These are phyloP conservation scores for Myxozyma monticola DNA, from an alignment of 805 yeast genomes.

Conservation along the genomic window DNA sequence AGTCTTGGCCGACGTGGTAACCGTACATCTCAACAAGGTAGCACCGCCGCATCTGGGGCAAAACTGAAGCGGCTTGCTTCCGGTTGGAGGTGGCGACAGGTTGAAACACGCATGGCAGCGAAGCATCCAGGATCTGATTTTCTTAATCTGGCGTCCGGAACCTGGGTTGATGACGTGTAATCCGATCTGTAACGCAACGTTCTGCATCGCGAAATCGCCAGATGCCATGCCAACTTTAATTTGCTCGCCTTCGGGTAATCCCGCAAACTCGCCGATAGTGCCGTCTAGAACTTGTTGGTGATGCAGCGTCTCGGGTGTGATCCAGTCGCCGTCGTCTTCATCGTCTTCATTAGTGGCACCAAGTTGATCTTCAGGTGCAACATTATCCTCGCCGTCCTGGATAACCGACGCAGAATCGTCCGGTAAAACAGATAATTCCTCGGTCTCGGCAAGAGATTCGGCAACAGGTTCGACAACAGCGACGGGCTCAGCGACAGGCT, in stretches of 20 bases:
- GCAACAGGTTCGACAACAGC: too few species aligned
- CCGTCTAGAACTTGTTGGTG: constrained; percentile 65
- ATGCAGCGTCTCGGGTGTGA: constrained; percentile 79
- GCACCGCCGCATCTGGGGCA: constrained; percentile 96
- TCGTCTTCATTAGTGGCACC: constrained; percentile 58
- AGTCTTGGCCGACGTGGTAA: constrained; percentile 51
- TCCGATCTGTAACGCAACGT: constrained; percentile 89
- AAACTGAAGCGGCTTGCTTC: constrained; percentile 66
- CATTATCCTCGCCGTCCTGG: constrained; percentile 27
- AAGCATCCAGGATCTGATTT: constrained; percentile 87
- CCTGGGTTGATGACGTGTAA: constrained; percentile 78
- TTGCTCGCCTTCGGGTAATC: constrained; percentile 49
- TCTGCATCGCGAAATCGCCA: constrained; percentile 97
- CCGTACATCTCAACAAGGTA: constrained; percentile 82
- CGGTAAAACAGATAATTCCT: neutral
- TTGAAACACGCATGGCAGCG: constrained; percentile 97
- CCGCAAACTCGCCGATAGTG: constrained; percentile 42
- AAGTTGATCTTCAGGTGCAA: constrained; percentile 20
- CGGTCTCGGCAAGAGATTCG: too few species aligned
- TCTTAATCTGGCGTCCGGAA: constrained; percentile 80
- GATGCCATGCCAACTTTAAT: constrained; percentile 82
- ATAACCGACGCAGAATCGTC: constrained; percentile 1
- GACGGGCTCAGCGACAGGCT: neutral
- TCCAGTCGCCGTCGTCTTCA: constrained; percentile 88
- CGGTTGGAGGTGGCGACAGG: constrained; percentile 75